phyloP scores from a whole-genome alignment of 2,329 filamentous ascomycete genomes.

The Elsinoe arachidis region DNA sequence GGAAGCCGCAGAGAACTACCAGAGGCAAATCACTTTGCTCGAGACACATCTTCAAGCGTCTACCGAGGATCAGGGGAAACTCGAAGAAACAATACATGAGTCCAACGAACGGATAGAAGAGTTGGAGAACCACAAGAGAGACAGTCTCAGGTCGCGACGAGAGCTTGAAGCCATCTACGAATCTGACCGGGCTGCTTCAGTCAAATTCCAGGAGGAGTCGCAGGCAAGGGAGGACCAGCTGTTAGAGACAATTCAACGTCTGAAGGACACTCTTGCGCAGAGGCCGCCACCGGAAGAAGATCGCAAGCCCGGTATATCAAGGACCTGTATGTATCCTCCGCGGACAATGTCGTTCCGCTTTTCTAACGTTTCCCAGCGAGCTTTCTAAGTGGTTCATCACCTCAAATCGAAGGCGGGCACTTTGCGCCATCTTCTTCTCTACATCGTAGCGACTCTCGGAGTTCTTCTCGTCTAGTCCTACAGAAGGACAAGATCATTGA shows the following conservation, averaged over 20 bases:
- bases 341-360: background rate
- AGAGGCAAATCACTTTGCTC: conserved; percentile 76
- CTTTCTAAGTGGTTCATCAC: conserved; percentile 43
- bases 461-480: conserved; percentile 75
- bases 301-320: conserved; percentile 42
- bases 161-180: conserved; percentile 93
- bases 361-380: conserved; percentile 29
- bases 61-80: conserved; percentile 67
- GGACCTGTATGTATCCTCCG: conserved; percentile 18
- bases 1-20: conserved; percentile 52
- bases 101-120: conserved; percentile 73
- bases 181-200: conserved; percentile 74
- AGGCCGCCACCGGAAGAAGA: conserved; percentile 48
- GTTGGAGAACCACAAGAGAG: conserved; percentile 75
- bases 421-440: conserved; percentile 82
- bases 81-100: conserved; percentile 84
- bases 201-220: conserved; percentile 88
- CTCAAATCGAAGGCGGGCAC: conserved; percentile 63
- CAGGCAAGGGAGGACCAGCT: conserved; percentile 78
- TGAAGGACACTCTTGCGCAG: conserved; percentile 83
- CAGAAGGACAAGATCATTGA: conserved; percentile 98
- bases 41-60: conserved; percentile 82
- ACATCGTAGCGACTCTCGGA: conserved; percentile 74
- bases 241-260: conserved; percentile 76
- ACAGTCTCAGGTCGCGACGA: conserved; percentile 71